Evolutionary conservation across 805 yeast species (phyloP).

Genomic region (Pichia occidentalis): DNA sequence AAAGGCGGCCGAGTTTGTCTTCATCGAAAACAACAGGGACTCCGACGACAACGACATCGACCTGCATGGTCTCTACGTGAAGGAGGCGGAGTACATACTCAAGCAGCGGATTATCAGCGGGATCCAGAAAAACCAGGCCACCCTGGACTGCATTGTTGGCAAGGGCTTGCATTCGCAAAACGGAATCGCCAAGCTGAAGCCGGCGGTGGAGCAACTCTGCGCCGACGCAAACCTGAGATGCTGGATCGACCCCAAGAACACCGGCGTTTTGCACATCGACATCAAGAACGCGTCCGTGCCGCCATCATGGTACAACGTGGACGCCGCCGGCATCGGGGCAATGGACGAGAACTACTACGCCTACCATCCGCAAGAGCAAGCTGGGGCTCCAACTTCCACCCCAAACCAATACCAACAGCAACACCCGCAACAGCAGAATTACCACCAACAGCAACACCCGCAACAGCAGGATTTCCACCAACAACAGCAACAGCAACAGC

Average conservation of each 20-base stretch:
- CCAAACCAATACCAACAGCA: conserved; percentile 18
- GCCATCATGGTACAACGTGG: conserved; percentile 26
- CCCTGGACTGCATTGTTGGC: conserved; percentile 81
- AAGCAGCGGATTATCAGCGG: conserved; percentile 68
- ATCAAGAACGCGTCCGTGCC: conserved; percentile 45
- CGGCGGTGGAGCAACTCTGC: conserved; percentile 80
- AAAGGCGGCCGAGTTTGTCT: conserved; percentile 86
- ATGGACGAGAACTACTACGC: conserved; percentile 24
- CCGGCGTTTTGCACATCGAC: conserved; percentile 76
- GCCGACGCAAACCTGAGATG: conserved; percentile 53
- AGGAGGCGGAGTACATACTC: conserved; percentile 77
- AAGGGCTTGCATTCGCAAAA: conserved; percentile 80
- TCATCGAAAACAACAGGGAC: conserved; percentile 81
- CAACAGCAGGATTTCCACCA: conserved; percentile 29
- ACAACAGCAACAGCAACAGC: conserved; percentile 25
- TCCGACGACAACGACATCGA: conserved; percentile 84
- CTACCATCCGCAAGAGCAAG: conserved; percentile 11
- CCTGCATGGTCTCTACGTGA: conserved; percentile 84
- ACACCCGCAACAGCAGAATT: conserved; percentile 21
- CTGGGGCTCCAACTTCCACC: conserved; percentile 13
- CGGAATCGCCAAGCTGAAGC: conserved; percentile 82
- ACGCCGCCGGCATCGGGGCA: conserved; percentile 29
- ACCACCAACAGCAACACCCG: conserved; percentile 25
- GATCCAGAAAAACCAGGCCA: conserved; percentile 49
- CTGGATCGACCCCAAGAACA: conserved; percentile 60